Percentiles rank a stretch among this genome's conserved stretches.
Evolutionary conservation across 1,139 yeast species (phyloP).

Genomic region (Suhomyces atakaporum): DNA sequence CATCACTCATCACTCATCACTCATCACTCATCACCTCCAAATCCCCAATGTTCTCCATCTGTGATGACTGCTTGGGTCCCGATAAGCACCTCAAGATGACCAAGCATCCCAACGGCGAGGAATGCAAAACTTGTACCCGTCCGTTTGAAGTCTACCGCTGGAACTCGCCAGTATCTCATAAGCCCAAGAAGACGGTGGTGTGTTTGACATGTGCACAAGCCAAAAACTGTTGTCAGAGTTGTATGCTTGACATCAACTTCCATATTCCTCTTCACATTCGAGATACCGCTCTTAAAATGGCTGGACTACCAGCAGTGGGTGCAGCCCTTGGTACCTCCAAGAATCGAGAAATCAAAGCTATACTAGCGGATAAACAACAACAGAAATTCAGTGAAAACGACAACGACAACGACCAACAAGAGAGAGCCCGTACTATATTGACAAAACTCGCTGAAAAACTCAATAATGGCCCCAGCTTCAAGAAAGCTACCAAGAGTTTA

Average conservation of each 20-base stretch:
- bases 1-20: background rate
- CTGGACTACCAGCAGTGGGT: constrained; percentile 41
- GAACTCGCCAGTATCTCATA: constrained; percentile 46
- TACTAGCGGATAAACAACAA: constrained; percentile 41
- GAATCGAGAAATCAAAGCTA: constrained; percentile 47
- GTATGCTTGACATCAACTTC: constrained; percentile 79
- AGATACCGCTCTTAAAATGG: constrained; percentile 79
- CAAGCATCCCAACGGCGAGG: constrained; percentile 71
- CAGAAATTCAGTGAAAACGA: constrained; percentile 20
- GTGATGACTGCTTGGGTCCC: constrained; percentile 72
- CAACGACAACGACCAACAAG: constrained; percentile 22
- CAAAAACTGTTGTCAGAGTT: constrained; percentile 83
- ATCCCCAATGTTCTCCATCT: constrained; percentile 39
- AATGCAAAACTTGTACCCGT: constrained; percentile 77
- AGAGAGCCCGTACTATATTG: constrained; percentile 36
- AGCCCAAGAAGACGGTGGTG: constrained; percentile 55
- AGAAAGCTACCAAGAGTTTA: constrained; percentile 9
- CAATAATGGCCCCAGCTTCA: constrained; percentile 18
- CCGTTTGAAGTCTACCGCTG: constrained; percentile 83
- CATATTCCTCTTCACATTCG: constrained; percentile 77
- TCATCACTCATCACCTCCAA: background rate
- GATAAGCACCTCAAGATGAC: constrained; percentile 68
- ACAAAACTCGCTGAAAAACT: constrained; percentile 43
- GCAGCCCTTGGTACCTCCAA: constrained; percentile 18
- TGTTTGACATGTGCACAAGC: constrained; percentile 79